These are phyloP conservation scores for Serendipita vermifera DNA, from an alignment of 768 basidiomycete genomes.

Conservation along the genomic window DNA sequence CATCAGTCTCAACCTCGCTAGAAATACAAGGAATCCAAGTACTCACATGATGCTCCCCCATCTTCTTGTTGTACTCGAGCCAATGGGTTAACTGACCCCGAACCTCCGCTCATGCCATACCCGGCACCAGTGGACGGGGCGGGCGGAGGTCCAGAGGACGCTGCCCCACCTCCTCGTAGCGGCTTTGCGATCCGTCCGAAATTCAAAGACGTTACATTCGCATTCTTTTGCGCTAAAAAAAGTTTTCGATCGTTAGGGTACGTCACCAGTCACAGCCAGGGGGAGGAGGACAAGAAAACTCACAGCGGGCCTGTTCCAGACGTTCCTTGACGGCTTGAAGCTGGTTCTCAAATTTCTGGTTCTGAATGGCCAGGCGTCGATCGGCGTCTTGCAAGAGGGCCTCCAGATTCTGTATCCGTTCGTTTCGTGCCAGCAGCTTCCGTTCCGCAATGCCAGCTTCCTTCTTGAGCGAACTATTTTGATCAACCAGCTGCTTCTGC, in stretches of 20 bases:
- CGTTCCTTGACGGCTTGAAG: slow-evolving; percentile 84
- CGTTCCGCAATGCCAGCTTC: slow-evolving; percentile 95
- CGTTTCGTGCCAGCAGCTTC: slow-evolving; percentile 89
- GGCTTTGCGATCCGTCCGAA: slow-evolving; percentile 97
- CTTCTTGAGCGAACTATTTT: slow-evolving; percentile 94
- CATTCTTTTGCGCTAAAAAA: slow-evolving; percentile 60
- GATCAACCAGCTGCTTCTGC: slow-evolving; percentile 98
- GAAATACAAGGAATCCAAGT: slow-evolving; percentile 2
- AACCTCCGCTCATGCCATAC: slow-evolving; percentile 31
- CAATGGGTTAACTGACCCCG: slow-evolving; percentile 54
- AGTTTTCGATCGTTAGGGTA: slow-evolving; percentile 13
- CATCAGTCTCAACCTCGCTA: slow-evolving; percentile 14
- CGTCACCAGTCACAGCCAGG: slow-evolving; percentile 11
- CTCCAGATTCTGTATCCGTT: slow-evolving; percentile 95
- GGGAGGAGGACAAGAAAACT: slow-evolving; percentile 18
- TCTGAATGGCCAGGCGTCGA: slow-evolving; percentile 79
- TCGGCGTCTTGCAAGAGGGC: slow-evolving; percentile 86
- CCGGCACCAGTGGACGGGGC: slow-evolving; percentile 28
- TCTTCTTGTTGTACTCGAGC: slow-evolving; percentile 72
- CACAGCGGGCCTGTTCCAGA: slow-evolving; percentile 85
- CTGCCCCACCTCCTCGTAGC: slow-evolving; percentile 73
- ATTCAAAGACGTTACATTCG: slow-evolving; percentile 54
- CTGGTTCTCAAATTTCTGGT: slow-evolving; percentile 91
- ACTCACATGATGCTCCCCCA: slow-evolving; percentile 23
- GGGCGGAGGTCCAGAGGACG: slow-evolving; percentile 27